Conservation (phyloP, 2,329 filamentous ascomycete species). For the Diaporthe aspalathi region DNA sequence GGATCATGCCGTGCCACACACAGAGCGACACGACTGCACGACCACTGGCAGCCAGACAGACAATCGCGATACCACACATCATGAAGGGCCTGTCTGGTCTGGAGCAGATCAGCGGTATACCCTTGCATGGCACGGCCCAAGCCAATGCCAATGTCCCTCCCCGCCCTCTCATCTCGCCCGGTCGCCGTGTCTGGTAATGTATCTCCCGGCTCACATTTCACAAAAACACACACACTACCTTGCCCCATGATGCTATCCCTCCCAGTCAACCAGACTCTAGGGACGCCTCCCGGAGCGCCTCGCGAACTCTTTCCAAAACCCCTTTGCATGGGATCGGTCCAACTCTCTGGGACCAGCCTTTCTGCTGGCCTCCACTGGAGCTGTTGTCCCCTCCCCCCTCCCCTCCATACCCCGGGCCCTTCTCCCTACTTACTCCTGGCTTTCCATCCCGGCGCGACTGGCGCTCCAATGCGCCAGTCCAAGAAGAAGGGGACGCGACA, state of each 20-base stretch:
- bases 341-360: background rate
- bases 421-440: no score
- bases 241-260: background rate
- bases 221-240: background rate
- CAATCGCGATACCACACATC: conserved; percentile 1
- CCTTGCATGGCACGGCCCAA: background rate
- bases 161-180: conserved; percentile 6
- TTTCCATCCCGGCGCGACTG: background rate
- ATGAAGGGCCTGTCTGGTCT: conserved; percentile 6
- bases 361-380: background rate
- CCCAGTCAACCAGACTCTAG: background rate
- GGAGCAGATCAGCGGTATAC: conserved; percentile 14
- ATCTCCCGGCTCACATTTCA: conserved; percentile 19
- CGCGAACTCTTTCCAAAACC: conserved; percentile 18
- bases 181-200: background rate
- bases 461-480: background rate
- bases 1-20: conserved; percentile 27
- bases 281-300: conserved; percentile 8
- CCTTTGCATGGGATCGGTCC: background rate
- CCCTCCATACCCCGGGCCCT: background rate
- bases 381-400: background rate
- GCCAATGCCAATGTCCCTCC: background rate
- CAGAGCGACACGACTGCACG: conserved; percentile 13
- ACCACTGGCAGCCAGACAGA: conserved; percentile 11
- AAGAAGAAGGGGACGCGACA: background rate